These are phyloP conservation scores for Xylariales sp. DNA, from an alignment of 2,329 filamentous ascomycete genomes.

Conservation along the genomic window DNA sequence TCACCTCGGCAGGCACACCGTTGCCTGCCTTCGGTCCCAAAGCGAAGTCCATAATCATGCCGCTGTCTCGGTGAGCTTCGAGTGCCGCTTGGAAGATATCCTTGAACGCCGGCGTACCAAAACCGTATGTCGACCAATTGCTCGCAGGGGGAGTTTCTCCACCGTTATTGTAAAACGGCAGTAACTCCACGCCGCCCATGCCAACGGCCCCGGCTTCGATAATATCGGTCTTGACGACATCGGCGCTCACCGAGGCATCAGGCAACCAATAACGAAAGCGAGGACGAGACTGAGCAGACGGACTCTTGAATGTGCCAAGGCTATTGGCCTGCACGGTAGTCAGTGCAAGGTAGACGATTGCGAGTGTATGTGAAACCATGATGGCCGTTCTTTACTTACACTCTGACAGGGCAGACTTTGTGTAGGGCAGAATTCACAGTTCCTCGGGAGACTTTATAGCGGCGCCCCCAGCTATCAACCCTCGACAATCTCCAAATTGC, in stretches of 20 bases:
- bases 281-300: not conserved
- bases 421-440: too few species aligned
- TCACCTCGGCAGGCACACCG: not conserved
- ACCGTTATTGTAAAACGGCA: not conserved
- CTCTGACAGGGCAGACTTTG: too few species aligned
- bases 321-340: not conserved
- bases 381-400: too few species aligned
- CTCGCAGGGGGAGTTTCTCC: not conserved
- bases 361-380: too few species aligned
- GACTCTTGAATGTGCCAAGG: not conserved
- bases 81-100: slow-evolving; percentile 1
- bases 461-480: too few species aligned
- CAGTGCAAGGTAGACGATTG: too few species aligned
- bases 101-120: not conserved
- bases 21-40: not conserved
- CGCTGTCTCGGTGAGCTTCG: not conserved
- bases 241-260: not conserved
- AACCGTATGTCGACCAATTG: not conserved
- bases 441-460: too few species aligned
- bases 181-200: not conserved
- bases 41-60: not conserved
- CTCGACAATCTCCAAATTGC: too few species aligned
- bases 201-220: not conserved
- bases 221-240: not conserved
- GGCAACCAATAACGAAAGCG: slow-evolving; percentile 1